A percentile compares a stretch with the other conserved stretches of the same genome.
Evolutionary conservation across 2,329 filamentous ascomycete species (phyloP).

Genomic region (Arthrobotrys musiformis): DNA sequence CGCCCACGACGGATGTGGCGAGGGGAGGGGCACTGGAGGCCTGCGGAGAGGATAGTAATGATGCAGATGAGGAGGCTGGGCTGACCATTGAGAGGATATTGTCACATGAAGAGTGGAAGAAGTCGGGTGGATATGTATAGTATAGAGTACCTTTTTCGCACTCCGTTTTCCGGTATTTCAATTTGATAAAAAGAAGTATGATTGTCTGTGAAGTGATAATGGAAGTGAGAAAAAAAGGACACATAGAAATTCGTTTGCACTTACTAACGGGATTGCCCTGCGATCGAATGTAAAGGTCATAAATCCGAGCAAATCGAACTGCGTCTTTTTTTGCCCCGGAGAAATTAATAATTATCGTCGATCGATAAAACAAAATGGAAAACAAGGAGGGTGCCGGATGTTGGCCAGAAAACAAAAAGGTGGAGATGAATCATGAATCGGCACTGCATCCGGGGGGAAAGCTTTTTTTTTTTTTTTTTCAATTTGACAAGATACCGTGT

Average conservation of each 20-base stretch:
- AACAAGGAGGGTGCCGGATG: not conserved
- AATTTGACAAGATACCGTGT: constrained; percentile 13
- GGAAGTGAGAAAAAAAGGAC: not conserved
- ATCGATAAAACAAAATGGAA: not conserved
- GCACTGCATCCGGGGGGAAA: not conserved
- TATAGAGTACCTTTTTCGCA: not conserved
- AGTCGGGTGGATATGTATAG: constrained; percentile 47
- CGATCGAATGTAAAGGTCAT: not conserved
- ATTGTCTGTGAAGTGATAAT: constrained; percentile 9
- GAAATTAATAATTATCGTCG: not conserved
- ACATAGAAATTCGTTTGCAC: not conserved
- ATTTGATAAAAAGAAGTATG: not conserved
- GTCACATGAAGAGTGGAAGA: constrained; percentile 49
- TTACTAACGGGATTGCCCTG: not conserved
- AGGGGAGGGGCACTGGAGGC: constrained; percentile 13
- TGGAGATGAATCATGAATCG: not conserved
- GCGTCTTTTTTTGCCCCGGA: not conserved
- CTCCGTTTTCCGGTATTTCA: not conserved
- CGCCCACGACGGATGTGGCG: constrained; percentile 26
- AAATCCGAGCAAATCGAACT: not conserved
- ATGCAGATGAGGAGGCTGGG: not conserved
- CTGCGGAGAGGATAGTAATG: not conserved
- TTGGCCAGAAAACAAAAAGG: constrained; percentile 3
- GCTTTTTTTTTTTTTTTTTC: not conserved
- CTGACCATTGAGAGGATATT: constrained; percentile 14